phyloP scores from a whole-genome alignment of 805 yeast species.

The Wickerhamomyces bisporus region DNA sequence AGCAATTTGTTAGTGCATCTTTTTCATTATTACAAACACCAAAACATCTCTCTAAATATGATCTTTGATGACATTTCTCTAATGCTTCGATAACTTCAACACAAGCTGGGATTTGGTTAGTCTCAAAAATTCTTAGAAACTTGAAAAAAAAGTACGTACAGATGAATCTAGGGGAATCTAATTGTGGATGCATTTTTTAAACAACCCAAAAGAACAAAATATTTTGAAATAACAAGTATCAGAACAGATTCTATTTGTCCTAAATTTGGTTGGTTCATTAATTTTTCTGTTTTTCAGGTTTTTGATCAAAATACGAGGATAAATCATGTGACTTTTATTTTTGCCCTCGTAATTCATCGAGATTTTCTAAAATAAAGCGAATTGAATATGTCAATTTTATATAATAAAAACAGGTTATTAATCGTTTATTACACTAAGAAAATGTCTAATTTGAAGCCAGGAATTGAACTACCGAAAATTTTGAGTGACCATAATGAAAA shows the following conservation, averaged over 20 bases:
- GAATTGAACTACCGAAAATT: conserved; percentile 10
- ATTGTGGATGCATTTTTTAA: conserved; percentile 46
- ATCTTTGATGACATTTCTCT: conserved; percentile 79
- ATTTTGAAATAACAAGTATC: background rate
- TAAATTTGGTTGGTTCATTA: background rate
- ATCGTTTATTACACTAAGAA: too few species aligned
- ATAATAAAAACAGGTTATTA: too few species aligned
- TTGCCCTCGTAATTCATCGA: too few species aligned
- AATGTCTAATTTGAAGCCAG: conserved; percentile 8
- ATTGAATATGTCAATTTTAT: too few species aligned
- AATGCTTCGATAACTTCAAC: conserved; percentile 78
- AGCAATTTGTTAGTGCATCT: conserved; percentile 71
- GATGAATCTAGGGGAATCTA: conserved; percentile 43
- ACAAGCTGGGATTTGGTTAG: conserved; percentile 47
- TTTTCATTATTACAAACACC: conserved; percentile 86
- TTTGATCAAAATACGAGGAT: too few species aligned
- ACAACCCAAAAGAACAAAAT: too few species aligned
- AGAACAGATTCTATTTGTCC: too few species aligned
- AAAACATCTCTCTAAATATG: conserved; percentile 61
- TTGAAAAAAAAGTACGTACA: conserved; percentile 29
- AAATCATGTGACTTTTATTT: too few species aligned
- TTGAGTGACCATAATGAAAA: conserved; percentile 11
- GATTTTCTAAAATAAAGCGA: too few species aligned
- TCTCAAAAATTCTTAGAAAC: too few species aligned
- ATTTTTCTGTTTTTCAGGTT: too few species aligned